Evolutionary conservation across 257 asterid genomes (phyloP).

Genomic region (Scutellaria barbata): DNA sequence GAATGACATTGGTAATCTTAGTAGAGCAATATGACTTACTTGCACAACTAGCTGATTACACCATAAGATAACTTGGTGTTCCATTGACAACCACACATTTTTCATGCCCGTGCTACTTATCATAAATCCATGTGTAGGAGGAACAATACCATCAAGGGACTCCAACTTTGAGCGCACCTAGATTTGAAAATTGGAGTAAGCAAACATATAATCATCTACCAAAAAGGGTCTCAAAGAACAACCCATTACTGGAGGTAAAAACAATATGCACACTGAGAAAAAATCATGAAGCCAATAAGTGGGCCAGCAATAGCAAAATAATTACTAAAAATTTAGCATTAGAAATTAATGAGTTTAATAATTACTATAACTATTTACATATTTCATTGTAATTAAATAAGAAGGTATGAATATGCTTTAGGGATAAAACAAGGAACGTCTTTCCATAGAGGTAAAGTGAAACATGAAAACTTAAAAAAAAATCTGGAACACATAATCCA

Average conservation of each 20-base stretch:
- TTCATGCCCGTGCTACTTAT: slow-evolving; percentile 83
- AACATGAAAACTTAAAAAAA: background rate
- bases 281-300: slow-evolving; percentile 2
- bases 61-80: slow-evolving; percentile 90
- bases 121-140: slow-evolving; percentile 90
- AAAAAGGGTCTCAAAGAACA: slow-evolving; percentile 10
- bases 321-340: slow-evolving; percentile 3
- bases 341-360: slow-evolving; percentile 3
- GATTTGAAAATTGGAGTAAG: slow-evolving; percentile 36
- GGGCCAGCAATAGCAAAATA: background rate
- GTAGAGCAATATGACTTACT: slow-evolving; percentile 53
- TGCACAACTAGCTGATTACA: slow-evolving; percentile 51
- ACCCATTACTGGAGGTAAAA: slow-evolving; percentile 25
- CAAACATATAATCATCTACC: slow-evolving; percentile 30
- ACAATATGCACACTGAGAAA: slow-evolving; percentile 4
- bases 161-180: slow-evolving; percentile 90
- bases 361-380: background rate
- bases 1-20: slow-evolving; percentile 26
- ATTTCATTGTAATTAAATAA: slow-evolving; percentile 3
- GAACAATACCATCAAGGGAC: slow-evolving; percentile 93
- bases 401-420: background rate
- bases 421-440: background rate
- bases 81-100: slow-evolving; percentile 98
- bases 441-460: slow-evolving; percentile 1
- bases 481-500: background rate